Evolutionary conservation across 2,329 filamentous ascomycete genomes (phyloP).

Genomic region (Venturia oleaginea): DNA sequence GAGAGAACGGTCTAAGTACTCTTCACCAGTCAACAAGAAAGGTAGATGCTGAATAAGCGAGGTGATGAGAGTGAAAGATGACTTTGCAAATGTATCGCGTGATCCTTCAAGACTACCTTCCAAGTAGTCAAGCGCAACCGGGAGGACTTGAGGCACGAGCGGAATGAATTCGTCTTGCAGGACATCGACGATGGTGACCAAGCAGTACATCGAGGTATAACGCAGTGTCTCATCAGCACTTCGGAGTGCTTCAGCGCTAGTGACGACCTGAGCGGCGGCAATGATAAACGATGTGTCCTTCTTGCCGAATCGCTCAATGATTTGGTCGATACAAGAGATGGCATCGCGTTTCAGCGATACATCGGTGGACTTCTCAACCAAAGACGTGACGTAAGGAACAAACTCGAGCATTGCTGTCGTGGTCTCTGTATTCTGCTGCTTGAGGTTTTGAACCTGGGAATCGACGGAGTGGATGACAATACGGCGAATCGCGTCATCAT

Average conservation of each 20-base stretch:
- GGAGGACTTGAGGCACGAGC: slow-evolving; percentile 66
- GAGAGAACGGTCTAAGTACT: slow-evolving; percentile 64
- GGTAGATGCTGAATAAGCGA: slow-evolving; percentile 75
- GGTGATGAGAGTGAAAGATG: slow-evolving; percentile 70
- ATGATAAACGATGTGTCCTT: slow-evolving; percentile 73
- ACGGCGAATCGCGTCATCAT: slow-evolving; percentile 62
- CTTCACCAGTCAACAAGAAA: slow-evolving; percentile 69
- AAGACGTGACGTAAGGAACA: slow-evolving; percentile 65
- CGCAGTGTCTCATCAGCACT: slow-evolving; percentile 63
- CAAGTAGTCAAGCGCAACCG: slow-evolving; percentile 63
- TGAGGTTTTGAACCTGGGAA: slow-evolving; percentile 64
- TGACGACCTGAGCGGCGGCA: slow-evolving; percentile 66
- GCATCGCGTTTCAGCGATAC: slow-evolving; percentile 74
- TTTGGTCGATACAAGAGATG: slow-evolving; percentile 83
- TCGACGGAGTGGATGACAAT: slow-evolving; percentile 77
- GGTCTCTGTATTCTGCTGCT: slow-evolving; percentile 57
- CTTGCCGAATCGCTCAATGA: slow-evolving; percentile 91
- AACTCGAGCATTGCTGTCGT: slow-evolving; percentile 67
- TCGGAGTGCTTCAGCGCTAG: slow-evolving; percentile 66
- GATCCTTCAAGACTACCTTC: slow-evolving; percentile 45
- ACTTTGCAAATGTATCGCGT: slow-evolving; percentile 60
- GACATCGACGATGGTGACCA: slow-evolving; percentile 83
- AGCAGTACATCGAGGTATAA: slow-evolving; percentile 76
- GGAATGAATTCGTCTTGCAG: slow-evolving; percentile 79
- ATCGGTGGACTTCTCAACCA: slow-evolving; percentile 64